Evolutionary conservation across 768 basidiomycete species (phyloP).

Genomic region (Stropharia rugosoannulata): DNA sequence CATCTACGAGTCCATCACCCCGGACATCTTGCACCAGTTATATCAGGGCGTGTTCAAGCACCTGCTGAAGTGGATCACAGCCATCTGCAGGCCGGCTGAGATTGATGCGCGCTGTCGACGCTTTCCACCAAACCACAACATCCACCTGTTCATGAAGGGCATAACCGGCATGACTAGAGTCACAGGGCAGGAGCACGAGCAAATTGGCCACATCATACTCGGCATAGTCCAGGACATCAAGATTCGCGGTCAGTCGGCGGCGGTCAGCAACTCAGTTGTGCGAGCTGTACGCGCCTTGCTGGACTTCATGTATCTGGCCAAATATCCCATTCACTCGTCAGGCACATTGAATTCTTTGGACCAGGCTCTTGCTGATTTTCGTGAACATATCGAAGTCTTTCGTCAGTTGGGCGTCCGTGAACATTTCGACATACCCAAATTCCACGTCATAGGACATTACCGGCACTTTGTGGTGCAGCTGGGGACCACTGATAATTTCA

Average conservation of each 20-base stretch:
- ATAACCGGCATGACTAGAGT: slow-evolving; percentile 38
- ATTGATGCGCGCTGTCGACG: slow-evolving; percentile 23
- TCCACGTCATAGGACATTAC: slow-evolving; percentile 28
- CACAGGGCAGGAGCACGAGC: slow-evolving; percentile 36
- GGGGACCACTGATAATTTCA: background rate
- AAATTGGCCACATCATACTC: slow-evolving; percentile 28
- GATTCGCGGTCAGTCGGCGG: background rate
- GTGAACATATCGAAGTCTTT: slow-evolving; percentile 25
- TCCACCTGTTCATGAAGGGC: slow-evolving; percentile 39
- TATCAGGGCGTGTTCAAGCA: slow-evolving; percentile 36
- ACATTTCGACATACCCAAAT: slow-evolving; percentile 35
- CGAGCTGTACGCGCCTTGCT: slow-evolving; percentile 19
- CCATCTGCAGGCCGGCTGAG: too few relatives aligned
- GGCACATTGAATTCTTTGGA: too few relatives aligned
- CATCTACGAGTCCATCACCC: slow-evolving; percentile 36
- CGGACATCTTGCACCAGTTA: slow-evolving; percentile 48
- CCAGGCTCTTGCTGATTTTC: slow-evolving; percentile 17
- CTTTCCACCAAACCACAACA: slow-evolving; percentile 27
- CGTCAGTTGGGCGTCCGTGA: slow-evolving; percentile 17
- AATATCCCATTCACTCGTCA: too few relatives aligned
- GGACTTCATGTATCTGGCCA: slow-evolving; percentile 30
- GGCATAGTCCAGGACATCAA: slow-evolving; percentile 22
- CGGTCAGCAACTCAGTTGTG: background rate
- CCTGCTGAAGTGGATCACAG: too few relatives aligned
- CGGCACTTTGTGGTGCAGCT: background rate